Evolutionary conservation across 352 stramenopile genomes (phyloP), one percentile per base, ranked within the genome.

Genomic region (Peronospora farinosa): DNA sequence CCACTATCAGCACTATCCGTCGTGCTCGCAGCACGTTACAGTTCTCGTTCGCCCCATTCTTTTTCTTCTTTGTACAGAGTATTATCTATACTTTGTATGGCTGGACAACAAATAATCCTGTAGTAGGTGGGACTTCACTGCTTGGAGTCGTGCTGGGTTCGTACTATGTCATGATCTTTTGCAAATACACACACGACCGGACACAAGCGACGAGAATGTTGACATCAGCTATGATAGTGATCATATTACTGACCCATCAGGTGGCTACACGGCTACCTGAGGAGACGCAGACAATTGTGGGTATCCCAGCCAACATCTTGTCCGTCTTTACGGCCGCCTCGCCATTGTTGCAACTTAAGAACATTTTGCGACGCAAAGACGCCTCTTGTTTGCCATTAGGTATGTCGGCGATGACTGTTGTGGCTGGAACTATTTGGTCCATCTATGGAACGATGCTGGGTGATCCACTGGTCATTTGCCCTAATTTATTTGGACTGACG

Each of bases 11-110:
- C 25, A 72, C 67, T 37, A 92, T 92, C 57, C 64, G 73, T 35
- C 70, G 72, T 43, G 47, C 77, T 12, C 73, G 77, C 35, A 87
- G 69, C 50, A 92, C 81, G 36, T 54, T 88, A 33, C 76, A 88
- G 64, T 88, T 84, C 58, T 63, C 78, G 39, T 89, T 89, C 52
- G 76, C 73, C 28, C 81, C 78, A 5, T 89, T 89, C 55, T 92
- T 87, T 57, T 89, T 89, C 62, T 92, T 85, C 65, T 83, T 89
- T 28, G 63, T 92, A 47, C 72, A 86, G 60, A 88, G 68, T n/a
- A 45, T 86, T n/a, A 87, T 88, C 48, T 88, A 87, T 61, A 79
- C 78, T 40, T 61, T 92, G 41, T 89, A 92, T 49, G 76, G 57
- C 10, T 84, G 69, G 40, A 80, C 69, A 40, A 88, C 73, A 16